Base-by-base conservation (phyloP, 2,329 filamentous ascomycete species). In the Cercospora citrullina region DNA sequence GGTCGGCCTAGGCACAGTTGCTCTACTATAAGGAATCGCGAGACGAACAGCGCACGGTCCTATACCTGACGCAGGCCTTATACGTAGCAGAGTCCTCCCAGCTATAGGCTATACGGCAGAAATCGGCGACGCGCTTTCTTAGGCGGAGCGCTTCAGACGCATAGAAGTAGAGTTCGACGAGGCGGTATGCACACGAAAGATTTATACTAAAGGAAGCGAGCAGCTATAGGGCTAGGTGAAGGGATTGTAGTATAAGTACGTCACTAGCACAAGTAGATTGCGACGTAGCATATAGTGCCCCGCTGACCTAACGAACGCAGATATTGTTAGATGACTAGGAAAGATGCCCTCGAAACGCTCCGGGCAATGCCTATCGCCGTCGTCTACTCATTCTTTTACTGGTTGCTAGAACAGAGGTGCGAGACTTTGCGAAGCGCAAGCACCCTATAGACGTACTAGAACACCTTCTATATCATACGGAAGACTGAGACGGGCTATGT, bases 311-410 rank as follows among this genome's bases (percentile, higher is more conserved):
- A 60, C 26, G 57, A 60, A 60, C 30, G 33, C 16, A 60, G 57
- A 60, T 60, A 60, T 36, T 60, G 30, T 60, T 10, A 60, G 57
- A 60, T 60, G 5, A 60, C 57, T 60, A 16, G 33, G 28, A 60
- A 60, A 60, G 57, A 60, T 60, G 57, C 57, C 57, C 30, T 5
- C 57, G 57, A 60, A 60, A 60, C 57, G 30, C 16, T 60, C 4
- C 30, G 30, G n/a, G 33, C 1, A 33, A 60, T 60, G 30, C 57
- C 57, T 5, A 60, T 60, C 57, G 28, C 57, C n/a, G 30, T 60
- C 57, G 57, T 60, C 57, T 21, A 60, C 57, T 39, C 9, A 60
- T 60, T 60, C 57, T 60, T 60, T 39, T 39, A 60, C 57, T 60
- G 7, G 57, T 60, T 60, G 16, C 57, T 60, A 12, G 57, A 60